phyloP scores from a whole-genome alignment of 2,329 filamentous ascomycete species.

The Exophiala sideris region DNA sequence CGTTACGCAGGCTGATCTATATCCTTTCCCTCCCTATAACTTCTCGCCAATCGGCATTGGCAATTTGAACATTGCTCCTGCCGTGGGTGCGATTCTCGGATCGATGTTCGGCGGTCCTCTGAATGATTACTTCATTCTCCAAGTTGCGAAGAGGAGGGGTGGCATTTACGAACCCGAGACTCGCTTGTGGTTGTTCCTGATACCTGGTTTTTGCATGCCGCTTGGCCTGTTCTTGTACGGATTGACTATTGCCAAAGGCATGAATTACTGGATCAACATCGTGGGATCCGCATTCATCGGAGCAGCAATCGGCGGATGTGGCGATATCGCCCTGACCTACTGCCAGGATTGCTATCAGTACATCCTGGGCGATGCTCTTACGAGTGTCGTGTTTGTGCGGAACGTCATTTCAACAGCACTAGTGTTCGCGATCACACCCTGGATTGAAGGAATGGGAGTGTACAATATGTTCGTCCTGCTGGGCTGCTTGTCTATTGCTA shows the following conservation, averaged over 20 bases:
- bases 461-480: constrained; percentile 43
- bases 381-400: constrained; percentile 45
- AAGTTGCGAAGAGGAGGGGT: constrained; percentile 42
- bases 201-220: constrained; percentile 34
- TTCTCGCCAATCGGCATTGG: constrained; percentile 35
- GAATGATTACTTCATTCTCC: constrained; percentile 40
- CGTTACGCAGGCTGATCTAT: constrained; percentile 35
- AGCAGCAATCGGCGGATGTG: constrained; percentile 31
- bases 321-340: constrained; percentile 31
- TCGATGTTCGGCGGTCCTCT: constrained; percentile 40
- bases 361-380: constrained; percentile 48
- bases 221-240: constrained; percentile 42
- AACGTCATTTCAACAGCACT: constrained; percentile 45
- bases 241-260: constrained; percentile 32
- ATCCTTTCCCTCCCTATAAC: constrained; percentile 35
- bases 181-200: constrained; percentile 41
- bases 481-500: constrained; percentile 34
- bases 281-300: constrained; percentile 36
- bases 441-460: constrained; percentile 39
- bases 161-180: constrained; percentile 52
- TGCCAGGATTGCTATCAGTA: constrained; percentile 33
- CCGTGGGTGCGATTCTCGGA: constrained; percentile 42
- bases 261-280: constrained; percentile 33
- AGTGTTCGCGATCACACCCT: constrained; percentile 46
- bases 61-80: constrained; percentile 33